These are phyloP conservation scores for Domatiomyces catenatus DNA, from an alignment of 2,329 filamentous ascomycete genomes.

Conservation along the genomic window DNA sequence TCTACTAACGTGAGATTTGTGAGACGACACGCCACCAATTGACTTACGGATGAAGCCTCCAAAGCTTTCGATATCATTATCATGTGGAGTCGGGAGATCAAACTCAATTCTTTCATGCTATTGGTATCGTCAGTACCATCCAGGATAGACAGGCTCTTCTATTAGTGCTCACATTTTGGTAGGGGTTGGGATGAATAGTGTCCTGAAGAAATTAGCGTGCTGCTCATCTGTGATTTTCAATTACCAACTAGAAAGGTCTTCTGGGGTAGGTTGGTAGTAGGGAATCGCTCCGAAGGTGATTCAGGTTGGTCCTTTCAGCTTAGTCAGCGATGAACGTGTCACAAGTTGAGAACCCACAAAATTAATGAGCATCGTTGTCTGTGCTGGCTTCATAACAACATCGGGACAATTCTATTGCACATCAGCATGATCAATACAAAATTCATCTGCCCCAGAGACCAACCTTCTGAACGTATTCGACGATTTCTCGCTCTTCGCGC, in stretches of 20 bases:
- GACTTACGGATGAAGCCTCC: constrained; percentile 4
- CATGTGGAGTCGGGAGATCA: constrained; percentile 4
- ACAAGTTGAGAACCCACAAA: background rate
- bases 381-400: constrained; percentile 1
- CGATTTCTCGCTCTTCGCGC: constrained; percentile 5
- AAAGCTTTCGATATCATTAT: constrained; percentile 4
- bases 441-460: background rate
- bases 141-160: background rate
- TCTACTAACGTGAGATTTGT: background rate
- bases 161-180: background rate
- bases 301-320: background rate
- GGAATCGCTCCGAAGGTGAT: background rate
- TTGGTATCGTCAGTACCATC: background rate
- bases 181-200: background rate
- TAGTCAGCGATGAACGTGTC: no score
- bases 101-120: constrained; percentile 2
- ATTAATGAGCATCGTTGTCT: constrained; percentile 4
- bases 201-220: background rate
- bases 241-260: constrained; percentile 1
- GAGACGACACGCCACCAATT: no score
- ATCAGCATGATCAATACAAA: background rate
- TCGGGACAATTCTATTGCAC: background rate
- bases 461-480: constrained; percentile 3
- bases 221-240: no score
- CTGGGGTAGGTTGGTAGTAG: background rate